phyloP scores from a whole-genome alignment of 2,329 filamentous ascomycete species.

The Amauroascus verrucosus region DNA sequence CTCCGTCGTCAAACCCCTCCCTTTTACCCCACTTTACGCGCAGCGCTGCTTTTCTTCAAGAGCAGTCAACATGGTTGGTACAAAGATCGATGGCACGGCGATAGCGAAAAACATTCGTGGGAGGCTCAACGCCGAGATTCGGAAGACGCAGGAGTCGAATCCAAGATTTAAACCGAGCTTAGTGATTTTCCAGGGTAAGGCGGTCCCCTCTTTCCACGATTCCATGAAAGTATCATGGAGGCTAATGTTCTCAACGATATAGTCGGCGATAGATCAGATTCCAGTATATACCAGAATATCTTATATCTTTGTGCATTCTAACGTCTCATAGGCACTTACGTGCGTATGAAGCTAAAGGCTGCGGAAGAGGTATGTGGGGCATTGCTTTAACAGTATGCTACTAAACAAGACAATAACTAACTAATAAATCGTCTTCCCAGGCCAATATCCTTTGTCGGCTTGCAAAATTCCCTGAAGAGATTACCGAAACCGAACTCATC shows the following conservation, averaged over 20 bases:
- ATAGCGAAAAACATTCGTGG: slow-evolving; percentile 88
- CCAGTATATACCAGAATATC: slow-evolving; percentile 49
- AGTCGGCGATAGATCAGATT: slow-evolving; percentile 92
- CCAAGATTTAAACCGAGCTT: slow-evolving; percentile 80
- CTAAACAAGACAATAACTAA: neutral
- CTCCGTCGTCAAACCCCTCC: neutral
- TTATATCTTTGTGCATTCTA: neutral
- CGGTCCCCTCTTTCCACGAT: slow-evolving; percentile 8
- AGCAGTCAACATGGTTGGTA: slow-evolving; percentile 62
- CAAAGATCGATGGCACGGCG: slow-evolving; percentile 89
- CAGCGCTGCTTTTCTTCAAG: slow-evolving; percentile 42
- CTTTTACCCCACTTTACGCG: slow-evolving; percentile 15
- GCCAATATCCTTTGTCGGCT: slow-evolving; percentile 84
- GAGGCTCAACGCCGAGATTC: slow-evolving; percentile 68
- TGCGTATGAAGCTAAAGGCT: slow-evolving; percentile 98
- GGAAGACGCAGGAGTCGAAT: slow-evolving; percentile 68
- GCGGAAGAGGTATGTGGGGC: slow-evolving; percentile 62
- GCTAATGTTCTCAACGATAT: slow-evolving; percentile 15
- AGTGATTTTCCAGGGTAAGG: slow-evolving; percentile 82
- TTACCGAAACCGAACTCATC: slow-evolving; percentile 75
- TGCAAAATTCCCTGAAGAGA: slow-evolving; percentile 69
- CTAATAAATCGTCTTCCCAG: slow-evolving; percentile 36
- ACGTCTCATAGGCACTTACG: slow-evolving; percentile 68
- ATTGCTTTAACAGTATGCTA: neutral
- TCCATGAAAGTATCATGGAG: neutral